Base-by-base conservation (phyloP, 192 early-diverging fungal genomes). In the Podila epigama region DNA sequence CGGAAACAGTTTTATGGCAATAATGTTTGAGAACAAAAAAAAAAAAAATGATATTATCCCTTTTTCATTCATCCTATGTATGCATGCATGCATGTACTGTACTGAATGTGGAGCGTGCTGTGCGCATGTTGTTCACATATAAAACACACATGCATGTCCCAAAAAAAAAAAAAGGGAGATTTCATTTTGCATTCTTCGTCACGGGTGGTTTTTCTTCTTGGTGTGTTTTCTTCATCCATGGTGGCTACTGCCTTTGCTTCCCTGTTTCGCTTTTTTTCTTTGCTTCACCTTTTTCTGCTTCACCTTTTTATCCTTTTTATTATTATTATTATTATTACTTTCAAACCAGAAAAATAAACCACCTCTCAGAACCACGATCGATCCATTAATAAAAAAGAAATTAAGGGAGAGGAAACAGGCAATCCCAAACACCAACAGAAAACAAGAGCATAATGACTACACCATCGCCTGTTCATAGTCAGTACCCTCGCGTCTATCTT, bases 401-500 rank as follows among this genome's bases (percentile, higher is more conserved):
- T 20, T 48, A 6, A 48, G n/a, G 12, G 25, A 48, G n/a, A n/a
- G n/a, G n/a, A n/a, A n/a, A n/a, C n/a, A 48, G 44, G 44, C 51
- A 0, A 10, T 41, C 11, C 33, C 18, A 29, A 59, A 27, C 31
- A 32, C 31, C 4, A 8, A 54, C n/a, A 44, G 15, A 48, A 5
- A 18, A 16, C 4, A 44, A 9, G 25, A 41, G 22, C 36, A 6
- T 36, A 52, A 77, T 77, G 73, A 68, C 73, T 4, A 64, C 66
- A 22, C 66, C 73, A 16, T 77, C 73, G 11, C 34, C 60, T 16
- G 73, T 77, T 32, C 73, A 77, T 32, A 56, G 60, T 10, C 69
- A 48, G 39, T 73, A 73, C 51, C 82, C 82, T 12, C 68, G 72
- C 27, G 79, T 83, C 33, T 81, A 79, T 40, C 66, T 83, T 37